Conservation (phyloP, 495 filamentous ascomycete species). For the Lophiostoma macrostomum region DNA sequence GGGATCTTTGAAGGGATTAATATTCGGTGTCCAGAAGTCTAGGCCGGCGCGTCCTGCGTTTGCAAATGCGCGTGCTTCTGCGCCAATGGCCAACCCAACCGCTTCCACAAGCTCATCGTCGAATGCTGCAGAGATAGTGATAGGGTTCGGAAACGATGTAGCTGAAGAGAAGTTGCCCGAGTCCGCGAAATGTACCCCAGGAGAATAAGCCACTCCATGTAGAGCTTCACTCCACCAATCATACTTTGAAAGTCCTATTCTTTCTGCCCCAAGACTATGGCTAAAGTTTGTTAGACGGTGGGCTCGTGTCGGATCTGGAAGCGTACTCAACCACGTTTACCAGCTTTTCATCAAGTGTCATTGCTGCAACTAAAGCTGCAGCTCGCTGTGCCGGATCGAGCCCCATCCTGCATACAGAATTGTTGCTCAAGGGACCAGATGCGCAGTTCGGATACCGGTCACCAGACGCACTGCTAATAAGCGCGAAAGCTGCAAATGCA, state of each 20-base stretch:
- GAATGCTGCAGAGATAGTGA: constrained; percentile 47
- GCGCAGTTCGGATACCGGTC: constrained; percentile 7
- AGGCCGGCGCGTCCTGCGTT: constrained; percentile 29
- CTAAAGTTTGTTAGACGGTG: constrained; percentile 22
- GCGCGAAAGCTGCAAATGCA: neutral
- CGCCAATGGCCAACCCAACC: constrained; percentile 39
- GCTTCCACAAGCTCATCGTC: constrained; percentile 48
- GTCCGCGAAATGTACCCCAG: constrained; percentile 33
- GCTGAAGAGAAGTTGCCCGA: constrained; percentile 41
- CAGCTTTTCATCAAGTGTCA: constrained; percentile 23
- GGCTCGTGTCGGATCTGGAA: neutral
- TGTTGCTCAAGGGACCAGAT: constrained; percentile 3
- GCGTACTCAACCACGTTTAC: constrained; percentile 24
- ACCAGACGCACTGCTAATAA: neutral
- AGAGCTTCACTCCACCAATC: constrained; percentile 55
- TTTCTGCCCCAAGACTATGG: constrained; percentile 34
- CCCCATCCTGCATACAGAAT: constrained; percentile 4
- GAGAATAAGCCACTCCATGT: constrained; percentile 40
- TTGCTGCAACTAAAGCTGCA: constrained; percentile 18
- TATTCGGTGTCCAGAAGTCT: constrained; percentile 38
- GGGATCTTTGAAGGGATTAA: constrained; percentile 43
- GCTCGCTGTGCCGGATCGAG: constrained; percentile 12
- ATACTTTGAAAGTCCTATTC: constrained; percentile 47
- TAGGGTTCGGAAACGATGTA: constrained; percentile 50
- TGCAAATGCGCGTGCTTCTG: constrained; percentile 34